These are phyloP conservation scores for Phaeosphaeriaceae sp. DNA, from an alignment of 2,329 filamentous ascomycete species.

Conservation along the genomic window DNA sequence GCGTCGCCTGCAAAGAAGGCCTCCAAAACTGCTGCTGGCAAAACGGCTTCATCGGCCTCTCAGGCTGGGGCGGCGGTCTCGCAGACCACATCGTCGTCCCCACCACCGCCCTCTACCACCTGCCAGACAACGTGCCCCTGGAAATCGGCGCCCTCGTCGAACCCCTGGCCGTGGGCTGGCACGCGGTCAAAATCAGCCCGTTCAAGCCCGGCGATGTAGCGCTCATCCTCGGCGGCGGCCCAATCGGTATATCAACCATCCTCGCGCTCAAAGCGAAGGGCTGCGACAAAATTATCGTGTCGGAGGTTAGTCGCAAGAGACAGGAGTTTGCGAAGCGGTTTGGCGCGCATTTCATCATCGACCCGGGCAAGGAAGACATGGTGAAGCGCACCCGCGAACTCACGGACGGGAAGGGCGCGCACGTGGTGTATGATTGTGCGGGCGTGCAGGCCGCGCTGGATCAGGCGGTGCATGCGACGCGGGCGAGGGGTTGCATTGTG, in stretches of 20 bases:
- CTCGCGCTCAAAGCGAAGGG: conserved; percentile 40
- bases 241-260: conserved; percentile 56
- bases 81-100: conserved; percentile 60
- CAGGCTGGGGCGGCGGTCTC: conserved; percentile 60
- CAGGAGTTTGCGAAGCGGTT: conserved; percentile 59
- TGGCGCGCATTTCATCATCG: conserved; percentile 59
- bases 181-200: conserved; percentile 59
- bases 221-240: conserved; percentile 60
- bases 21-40: conserved; percentile 62
- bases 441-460: conserved; percentile 60
- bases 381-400: conserved; percentile 52
- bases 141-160: conserved; percentile 62
- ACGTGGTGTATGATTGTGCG: conserved; percentile 61
- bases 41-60: conserved; percentile 61
- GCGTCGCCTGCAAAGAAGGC: conserved; percentile 59
- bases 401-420: conserved; percentile 54
- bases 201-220: conserved; percentile 56
- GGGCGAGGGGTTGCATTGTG: conserved; percentile 59
- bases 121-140: conserved; percentile 59
- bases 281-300: conserved; percentile 57
- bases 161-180: conserved; percentile 63
- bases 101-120: conserved; percentile 52
- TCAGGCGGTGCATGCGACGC: conserved; percentile 56
- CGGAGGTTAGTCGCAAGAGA: conserved; percentile 56
- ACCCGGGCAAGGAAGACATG: conserved; percentile 58